Base-by-base conservation (phyloP, 768 basidiomycete genomes). In the Cystofilobasidium macerans region DNA sequence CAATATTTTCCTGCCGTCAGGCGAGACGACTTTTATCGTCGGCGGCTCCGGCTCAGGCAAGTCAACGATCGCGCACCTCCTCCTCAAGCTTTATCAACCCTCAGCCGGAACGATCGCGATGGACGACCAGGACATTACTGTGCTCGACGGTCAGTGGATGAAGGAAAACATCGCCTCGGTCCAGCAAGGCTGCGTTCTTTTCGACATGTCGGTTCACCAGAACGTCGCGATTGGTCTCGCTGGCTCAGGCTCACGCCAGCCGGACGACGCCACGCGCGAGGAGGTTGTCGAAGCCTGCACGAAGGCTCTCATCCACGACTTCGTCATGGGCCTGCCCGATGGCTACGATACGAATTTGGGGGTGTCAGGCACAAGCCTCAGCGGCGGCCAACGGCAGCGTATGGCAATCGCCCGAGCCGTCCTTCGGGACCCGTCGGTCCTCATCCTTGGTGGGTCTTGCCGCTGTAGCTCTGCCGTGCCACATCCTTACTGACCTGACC, bases 311-410 rank as follows among this genome's bases (percentile, higher is more conserved):
- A 80, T 97, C 70, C 87, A 94, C 71, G 88, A 89, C 60, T 99
- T 93, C 75, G 81, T 95, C 6, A 76, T 78, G 20, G 87, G 85
- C 62, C 77, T 98, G n/a, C 89, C 89, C 0, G 81, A 85, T 3
- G 90, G 91, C 0, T 97, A 97, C 70, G 88, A 93, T 56, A 94
- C 92, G 0, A 76, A 80, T 35, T 77, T 97, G 2, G 88, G 88
- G 0, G 83, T 78, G 28, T 83, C 81, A 33, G 93, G 91, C 2
- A 82, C 87, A 2, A 69, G 67, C 32, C 60, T 76, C 16, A 90
- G 88, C 69, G 94, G 94, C 18, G 94, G 94, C 2, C 95, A 98
- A 79, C 83, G 83, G 71, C 94, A 99, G 78, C 77, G 94, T 12
- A 73, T 99, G 33, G 89, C 89, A 9, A 84, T 99, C 65, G 94